phyloP scores from a whole-genome alignment of 2,329 filamentous ascomycete species.

The Alternaria novae-zelandiae region DNA sequence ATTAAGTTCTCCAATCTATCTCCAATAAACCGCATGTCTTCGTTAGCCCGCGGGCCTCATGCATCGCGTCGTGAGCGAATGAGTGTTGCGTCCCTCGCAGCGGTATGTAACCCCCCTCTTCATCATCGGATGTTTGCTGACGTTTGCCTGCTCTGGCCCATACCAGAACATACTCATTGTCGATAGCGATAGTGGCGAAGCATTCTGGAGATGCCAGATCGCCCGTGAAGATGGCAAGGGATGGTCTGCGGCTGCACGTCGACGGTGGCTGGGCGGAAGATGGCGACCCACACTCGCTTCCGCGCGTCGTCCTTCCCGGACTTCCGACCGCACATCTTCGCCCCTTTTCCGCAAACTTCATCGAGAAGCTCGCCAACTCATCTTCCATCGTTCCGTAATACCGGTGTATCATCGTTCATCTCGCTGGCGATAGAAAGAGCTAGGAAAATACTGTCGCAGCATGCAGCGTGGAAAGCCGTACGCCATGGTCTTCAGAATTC shows the following conservation, averaged over 20 bases:
- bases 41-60: neutral
- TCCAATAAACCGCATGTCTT: neutral
- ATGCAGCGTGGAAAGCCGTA: neutral
- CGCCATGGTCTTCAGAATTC: neutral
- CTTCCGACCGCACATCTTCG: neutral
- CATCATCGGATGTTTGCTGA: neutral
- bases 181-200: neutral
- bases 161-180: neutral
- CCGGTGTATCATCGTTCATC: neutral
- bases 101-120: neutral
- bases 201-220: neutral
- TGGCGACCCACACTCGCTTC: conserved; percentile 1
- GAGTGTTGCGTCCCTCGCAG: neutral
- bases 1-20: neutral
- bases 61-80: neutral
- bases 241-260: neutral
- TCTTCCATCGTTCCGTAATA: neutral
- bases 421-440: neutral
- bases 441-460: neutral
- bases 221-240: neutral
- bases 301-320: conserved; percentile 2
- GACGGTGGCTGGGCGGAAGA: neutral
- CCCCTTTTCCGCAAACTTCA: neutral
- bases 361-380: neutral
- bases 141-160: neutral